A percentile compares a stretch with the other conserved stretches of the same genome.
phyloP scores from a whole-genome alignment of 179 eudicot species.

The Silene coronaria region DNA sequence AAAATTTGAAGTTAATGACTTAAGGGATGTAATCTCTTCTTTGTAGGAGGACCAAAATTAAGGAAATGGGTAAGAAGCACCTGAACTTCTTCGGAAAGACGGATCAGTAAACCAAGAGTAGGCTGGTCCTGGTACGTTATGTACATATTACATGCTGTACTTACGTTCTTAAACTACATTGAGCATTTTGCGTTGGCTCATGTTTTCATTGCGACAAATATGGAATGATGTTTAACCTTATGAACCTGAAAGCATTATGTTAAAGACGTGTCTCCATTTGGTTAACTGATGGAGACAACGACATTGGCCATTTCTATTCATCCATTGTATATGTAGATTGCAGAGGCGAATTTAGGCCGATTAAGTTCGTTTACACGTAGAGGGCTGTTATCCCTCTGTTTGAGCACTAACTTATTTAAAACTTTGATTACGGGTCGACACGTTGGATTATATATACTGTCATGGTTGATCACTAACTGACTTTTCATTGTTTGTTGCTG shows the following conservation, averaged over 20 bases:
- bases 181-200: background rate
- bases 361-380: too few species aligned
- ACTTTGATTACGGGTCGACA: too few species aligned
- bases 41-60: conserved; percentile 86
- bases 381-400: too few species aligned
- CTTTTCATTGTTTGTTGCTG: too few species aligned
- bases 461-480: too few species aligned
- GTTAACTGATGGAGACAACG: conserved; percentile 89
- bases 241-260: conserved; percentile 38
- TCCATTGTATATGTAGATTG: too few species aligned
- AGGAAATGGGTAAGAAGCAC: conserved; percentile 99
- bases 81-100: conserved; percentile 73
- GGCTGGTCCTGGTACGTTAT: conserved; percentile 36
- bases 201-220: background rate
- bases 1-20: too few species aligned
- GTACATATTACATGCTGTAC: background rate
- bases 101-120: conserved; percentile 42
- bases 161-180: background rate
- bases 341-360: too few species aligned
- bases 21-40: too few species aligned
- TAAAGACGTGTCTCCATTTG: conserved; percentile 70
- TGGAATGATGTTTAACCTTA: background rate
- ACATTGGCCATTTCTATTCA: conserved; percentile 76
- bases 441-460: too few species aligned
- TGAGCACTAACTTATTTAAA: too few species aligned